phyloP scores from a whole-genome alignment of 352 stramenopile species.

The Chrysophaeum taylorii region DNA sequence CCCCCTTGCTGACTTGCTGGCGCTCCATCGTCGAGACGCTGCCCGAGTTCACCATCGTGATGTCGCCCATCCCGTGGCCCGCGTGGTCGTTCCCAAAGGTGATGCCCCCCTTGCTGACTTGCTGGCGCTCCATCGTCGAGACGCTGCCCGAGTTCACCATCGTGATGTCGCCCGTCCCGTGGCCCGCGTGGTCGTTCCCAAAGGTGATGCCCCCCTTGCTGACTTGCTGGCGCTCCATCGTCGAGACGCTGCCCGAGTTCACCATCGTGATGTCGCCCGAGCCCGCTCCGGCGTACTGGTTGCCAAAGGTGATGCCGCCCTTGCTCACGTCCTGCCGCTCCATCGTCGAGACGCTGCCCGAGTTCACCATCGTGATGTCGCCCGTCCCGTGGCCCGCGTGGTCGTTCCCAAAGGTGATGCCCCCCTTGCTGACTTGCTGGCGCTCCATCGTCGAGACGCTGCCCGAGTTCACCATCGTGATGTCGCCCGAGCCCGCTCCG shows the following conservation, averaged over 20 bases:
- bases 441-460: not conserved
- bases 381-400: not conserved
- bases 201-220: constrained; percentile 7
- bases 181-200: not conserved
- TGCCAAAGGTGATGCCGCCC: constrained; percentile 3
- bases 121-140: not conserved
- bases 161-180: not conserved
- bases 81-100: constrained; percentile 1
- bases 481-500: not conserved
- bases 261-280: not conserved
- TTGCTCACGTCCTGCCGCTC: not conserved
- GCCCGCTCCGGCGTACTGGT: not conserved
- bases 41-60: not conserved
- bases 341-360: not conserved
- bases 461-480: constrained; percentile 1
- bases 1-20: not conserved
- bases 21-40: constrained; percentile 1
- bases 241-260: not conserved
- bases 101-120: not conserved
- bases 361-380: not conserved
- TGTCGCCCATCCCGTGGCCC: not conserved
- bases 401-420: constrained; percentile 16
- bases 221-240: not conserved
- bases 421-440: not conserved
- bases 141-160: not conserved